Evolutionary conservation across 176 grass and related monocot genomes (phyloP).

Genomic region (Oryza punctata): DNA sequence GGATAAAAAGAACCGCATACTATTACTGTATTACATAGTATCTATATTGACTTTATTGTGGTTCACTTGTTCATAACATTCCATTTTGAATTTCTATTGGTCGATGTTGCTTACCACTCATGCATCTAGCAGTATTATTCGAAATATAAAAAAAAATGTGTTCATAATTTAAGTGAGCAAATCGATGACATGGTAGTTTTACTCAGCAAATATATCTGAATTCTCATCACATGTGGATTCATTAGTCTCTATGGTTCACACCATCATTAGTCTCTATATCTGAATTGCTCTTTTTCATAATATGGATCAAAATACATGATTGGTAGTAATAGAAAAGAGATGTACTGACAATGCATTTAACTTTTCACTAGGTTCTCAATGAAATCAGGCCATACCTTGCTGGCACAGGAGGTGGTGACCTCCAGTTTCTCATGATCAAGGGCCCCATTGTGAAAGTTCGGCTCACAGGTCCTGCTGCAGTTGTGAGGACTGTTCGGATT

Average conservation of each 20-base stretch:
- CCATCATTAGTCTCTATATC: background rate
- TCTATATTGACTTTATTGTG: background rate
- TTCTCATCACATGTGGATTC: background rate
- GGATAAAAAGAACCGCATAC: background rate
- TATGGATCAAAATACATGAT: background rate
- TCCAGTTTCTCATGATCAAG: constrained; percentile 57
- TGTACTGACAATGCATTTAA: background rate
- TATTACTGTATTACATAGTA: background rate
- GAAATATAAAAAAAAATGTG: too few species aligned
- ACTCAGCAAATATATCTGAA: background rate
- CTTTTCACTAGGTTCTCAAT: constrained; percentile 55
- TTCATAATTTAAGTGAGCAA: background rate
- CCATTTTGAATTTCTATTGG: too few species aligned
- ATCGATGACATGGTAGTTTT: background rate
- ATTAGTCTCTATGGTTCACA: background rate
- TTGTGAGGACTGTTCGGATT: constrained; percentile 74
- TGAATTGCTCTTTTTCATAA: background rate
- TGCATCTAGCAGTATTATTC: too few species aligned
- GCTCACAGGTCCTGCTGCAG: constrained; percentile 66
- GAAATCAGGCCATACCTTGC: constrained; percentile 84
- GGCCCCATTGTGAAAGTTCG: constrained; percentile 56
- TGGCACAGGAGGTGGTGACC: constrained; percentile 67
- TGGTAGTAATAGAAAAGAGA: background rate
- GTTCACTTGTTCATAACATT: background rate
- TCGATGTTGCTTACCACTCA: too few species aligned